phyloP scores from a whole-genome alignment of 2,329 filamentous ascomycete species.

The Microcyclosporella mali region DNA sequence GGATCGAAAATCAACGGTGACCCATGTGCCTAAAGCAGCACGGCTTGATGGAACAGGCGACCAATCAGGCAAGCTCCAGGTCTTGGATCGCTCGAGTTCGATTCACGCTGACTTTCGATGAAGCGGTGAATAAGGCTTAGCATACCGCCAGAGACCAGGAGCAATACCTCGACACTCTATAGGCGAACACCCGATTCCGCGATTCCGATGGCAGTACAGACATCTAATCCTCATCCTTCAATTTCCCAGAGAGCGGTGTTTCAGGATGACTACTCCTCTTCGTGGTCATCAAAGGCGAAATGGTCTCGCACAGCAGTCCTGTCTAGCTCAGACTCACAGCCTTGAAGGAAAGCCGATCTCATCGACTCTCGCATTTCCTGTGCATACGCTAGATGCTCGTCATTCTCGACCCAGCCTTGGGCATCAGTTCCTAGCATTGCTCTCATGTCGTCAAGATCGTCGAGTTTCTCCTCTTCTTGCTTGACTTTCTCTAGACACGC shows the following conservation, averaged over 20 bases:
- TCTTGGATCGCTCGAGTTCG: too few relatives aligned
- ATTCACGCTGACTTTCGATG: too few relatives aligned
- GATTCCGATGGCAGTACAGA: neutral
- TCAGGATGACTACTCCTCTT: neutral
- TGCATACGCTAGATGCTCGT: neutral
- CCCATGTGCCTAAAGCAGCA: too few relatives aligned
- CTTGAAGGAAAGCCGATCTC: neutral
- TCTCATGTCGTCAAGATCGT: slow-evolving; percentile 7
- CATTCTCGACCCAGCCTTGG: slow-evolving; percentile 1
- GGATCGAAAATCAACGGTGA: too few relatives aligned
- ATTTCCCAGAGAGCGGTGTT: neutral
- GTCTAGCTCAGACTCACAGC: neutral
- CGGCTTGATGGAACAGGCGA: too few relatives aligned
- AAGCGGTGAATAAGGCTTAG: too few relatives aligned
- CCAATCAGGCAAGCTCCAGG: too few relatives aligned
- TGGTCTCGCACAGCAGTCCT: neutral
- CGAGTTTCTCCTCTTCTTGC: slow-evolving; percentile 3
- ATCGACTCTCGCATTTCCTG: neutral
- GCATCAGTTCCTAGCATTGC: slow-evolving; percentile 4
- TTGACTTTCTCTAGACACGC: slow-evolving; percentile 1
- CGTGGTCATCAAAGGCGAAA: neutral
- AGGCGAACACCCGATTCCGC: neutral
- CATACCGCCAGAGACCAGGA: too few relatives aligned
- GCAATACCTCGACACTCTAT: too few relatives aligned
- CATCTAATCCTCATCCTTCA: neutral